phyloP scores from a whole-genome alignment of 2,329 filamentous ascomycete genomes.

The Coleophoma eucalyptorum region DNA sequence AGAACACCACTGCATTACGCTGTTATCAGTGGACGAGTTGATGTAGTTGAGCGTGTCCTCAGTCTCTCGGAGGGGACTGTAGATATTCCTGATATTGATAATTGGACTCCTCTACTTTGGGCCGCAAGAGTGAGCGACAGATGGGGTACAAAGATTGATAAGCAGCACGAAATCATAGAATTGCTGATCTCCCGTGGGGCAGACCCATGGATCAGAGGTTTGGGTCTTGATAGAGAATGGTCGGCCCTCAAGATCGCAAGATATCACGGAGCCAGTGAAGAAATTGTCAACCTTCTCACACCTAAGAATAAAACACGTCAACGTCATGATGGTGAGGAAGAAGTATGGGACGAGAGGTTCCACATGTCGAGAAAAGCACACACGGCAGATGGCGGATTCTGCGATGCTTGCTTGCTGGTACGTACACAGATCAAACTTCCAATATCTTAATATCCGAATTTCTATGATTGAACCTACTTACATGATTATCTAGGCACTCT shows the following conservation, averaged over 20 bases:
- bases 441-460: background rate
- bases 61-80: background rate
- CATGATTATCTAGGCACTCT: background rate
- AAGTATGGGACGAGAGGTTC: slow-evolving; percentile 8
- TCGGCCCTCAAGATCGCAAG: slow-evolving; percentile 10
- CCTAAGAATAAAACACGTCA: slow-evolving; percentile 2
- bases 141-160: background rate
- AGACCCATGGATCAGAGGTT: slow-evolving; percentile 3
- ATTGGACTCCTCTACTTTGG: slow-evolving; percentile 18
- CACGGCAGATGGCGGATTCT: background rate
- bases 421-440: background rate
- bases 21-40: slow-evolving; percentile 3
- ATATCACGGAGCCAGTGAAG: slow-evolving; percentile 4
- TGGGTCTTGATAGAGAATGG: slow-evolving; percentile 7
- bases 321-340: slow-evolving; percentile 4
- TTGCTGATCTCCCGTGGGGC: slow-evolving; percentile 11
- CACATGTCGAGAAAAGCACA: slow-evolving; percentile 1
- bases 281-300: slow-evolving; percentile 1
- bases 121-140: slow-evolving; percentile 1
- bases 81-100: slow-evolving; percentile 10
- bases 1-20: slow-evolving; percentile 7
- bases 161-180: slow-evolving; percentile 4
- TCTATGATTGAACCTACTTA: background rate
- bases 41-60: slow-evolving; percentile 6
- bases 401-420: slow-evolving; percentile 4